Evolutionary conservation across 768 basidiomycete genomes (phyloP), one percentile per base, ranked within the genome.

Genomic region (Ephemerocybe angulata): DNA sequence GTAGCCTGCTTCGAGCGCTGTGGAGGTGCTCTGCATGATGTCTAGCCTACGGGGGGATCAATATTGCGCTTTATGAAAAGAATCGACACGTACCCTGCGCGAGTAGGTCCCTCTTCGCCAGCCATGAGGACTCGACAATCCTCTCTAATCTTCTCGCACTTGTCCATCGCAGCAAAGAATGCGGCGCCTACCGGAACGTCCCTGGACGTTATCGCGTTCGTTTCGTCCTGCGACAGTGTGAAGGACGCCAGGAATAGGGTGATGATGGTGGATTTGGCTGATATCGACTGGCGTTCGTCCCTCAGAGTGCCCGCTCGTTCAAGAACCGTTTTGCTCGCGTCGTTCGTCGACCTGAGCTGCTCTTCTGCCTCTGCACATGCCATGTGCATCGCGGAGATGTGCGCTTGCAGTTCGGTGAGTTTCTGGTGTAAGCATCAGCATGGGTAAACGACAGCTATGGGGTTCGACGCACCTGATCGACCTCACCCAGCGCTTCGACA

Each of bases 381-480:
- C 4, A 67, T 54, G 43, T 87, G 85, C 93, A 99, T 98, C 8
- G 84, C 83, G 15, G 72, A 69, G 50, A 97, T 81, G 66, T 95
- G 87, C 1, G 72, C 73, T 60, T 96, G 87, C 21, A 98, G 72
- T 28, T 84, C 82, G 60, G 85, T 82, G 35, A 99, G 74, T 83
- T 90, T 95, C 96, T 99, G 58, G 22, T 50, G 17, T 35, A 8
- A 35, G 19, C 6, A 12, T 10, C 13, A 21, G 6, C 24, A 12
- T 35, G 22, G 10, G 31, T 37, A 10, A 30, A 4, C 33, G 10
- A 6, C 5, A 33, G 12, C 28, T 11, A 31, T 4, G 29, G 6
- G n/a, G n/a, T n/a, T n/a, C n/a, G n/a, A 81, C 90, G 60, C 67
- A 96, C 96, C 72, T 90, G 79, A 73, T 98, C 90, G 31, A 98